A percentile compares a stretch with the other conserved stretches of the same genome.
These are phyloP conservation scores for Phoenix roebelenii DNA, from an alignment of 176 grass and related monocot genomes.

Conservation along the genomic window DNA sequence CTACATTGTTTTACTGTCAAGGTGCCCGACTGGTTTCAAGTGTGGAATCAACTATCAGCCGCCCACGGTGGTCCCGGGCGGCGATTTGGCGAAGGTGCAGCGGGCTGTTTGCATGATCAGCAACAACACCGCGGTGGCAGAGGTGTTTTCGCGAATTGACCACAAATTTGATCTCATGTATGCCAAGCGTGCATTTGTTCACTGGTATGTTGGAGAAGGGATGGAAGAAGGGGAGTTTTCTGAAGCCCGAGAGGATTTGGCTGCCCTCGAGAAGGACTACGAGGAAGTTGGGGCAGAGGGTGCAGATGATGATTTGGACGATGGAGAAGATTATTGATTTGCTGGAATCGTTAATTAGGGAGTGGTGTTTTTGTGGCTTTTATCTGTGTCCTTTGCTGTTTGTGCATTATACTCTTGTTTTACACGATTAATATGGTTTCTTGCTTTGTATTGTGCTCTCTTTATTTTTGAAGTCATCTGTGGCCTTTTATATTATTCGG, in stretches of 20 bases:
- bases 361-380: no score
- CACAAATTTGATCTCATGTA: slow-evolving; percentile 97
- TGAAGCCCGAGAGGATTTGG: slow-evolving; percentile 78
- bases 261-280: slow-evolving; percentile 82
- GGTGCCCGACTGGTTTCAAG: slow-evolving; percentile 91
- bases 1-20: slow-evolving; percentile 18
- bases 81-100: slow-evolving; percentile 85
- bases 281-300: slow-evolving; percentile 80
- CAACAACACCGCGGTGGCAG: slow-evolving; percentile 85
- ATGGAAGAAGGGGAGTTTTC: slow-evolving; percentile 96
- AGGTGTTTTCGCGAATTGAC: slow-evolving; percentile 83
- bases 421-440: no score
- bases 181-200: slow-evolving; percentile 71
- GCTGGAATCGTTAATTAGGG: no score
- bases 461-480: no score
- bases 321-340: slow-evolving; percentile 64
- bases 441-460: no score
- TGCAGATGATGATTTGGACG: slow-evolving; percentile 56
- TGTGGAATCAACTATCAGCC: slow-evolving; percentile 97
- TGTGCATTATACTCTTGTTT: no score
- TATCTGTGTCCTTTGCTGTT: no score
- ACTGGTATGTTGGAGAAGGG: slow-evolving; percentile 89
- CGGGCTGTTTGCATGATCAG: slow-evolving; percentile 94
- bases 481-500: no score
- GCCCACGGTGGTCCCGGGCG: slow-evolving; percentile 74